Evolutionary conservation across 352 stramenopile species (phyloP).

Genomic region (Pythium sp.): DNA sequence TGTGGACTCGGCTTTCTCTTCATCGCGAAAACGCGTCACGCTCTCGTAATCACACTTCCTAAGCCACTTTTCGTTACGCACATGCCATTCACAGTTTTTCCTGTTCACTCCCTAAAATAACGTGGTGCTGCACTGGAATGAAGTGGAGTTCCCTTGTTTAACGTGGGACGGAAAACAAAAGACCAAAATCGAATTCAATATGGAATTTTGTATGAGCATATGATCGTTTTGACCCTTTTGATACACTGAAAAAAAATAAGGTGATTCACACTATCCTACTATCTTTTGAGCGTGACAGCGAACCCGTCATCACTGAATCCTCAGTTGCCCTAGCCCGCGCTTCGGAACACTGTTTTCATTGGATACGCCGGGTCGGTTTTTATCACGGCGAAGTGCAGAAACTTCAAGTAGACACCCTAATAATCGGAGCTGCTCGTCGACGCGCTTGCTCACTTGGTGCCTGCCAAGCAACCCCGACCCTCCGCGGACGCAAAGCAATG

Average conservation of each 20-base stretch:
- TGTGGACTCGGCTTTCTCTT: background rate
- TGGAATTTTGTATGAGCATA: no score
- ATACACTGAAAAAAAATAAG: no score
- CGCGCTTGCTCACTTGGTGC: background rate
- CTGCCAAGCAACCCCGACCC: background rate
- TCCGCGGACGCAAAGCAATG: background rate
- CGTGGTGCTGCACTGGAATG: background rate
- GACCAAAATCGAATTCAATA: no score
- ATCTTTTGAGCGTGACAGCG: constrained; percentile 5
- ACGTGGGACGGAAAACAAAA: background rate
- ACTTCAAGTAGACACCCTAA: constrained; percentile 17
- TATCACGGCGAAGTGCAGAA: constrained; percentile 3
- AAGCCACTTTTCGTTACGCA: background rate
- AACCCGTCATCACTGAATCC: constrained; percentile 7
- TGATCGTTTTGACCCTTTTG: no score
- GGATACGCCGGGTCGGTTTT: constrained; percentile 11
- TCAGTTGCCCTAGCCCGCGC: constrained; percentile 8
- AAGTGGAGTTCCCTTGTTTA: background rate
- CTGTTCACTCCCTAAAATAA: background rate
- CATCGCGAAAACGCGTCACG: background rate
- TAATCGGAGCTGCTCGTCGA: background rate
- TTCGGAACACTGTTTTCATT: constrained; percentile 6
- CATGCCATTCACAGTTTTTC: background rate
- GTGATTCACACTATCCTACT: no score
- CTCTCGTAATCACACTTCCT: background rate